These are phyloP conservation scores for Apodospora peruviana DNA, from an alignment of 495 filamentous ascomycete genomes.

Conservation along the genomic window DNA sequence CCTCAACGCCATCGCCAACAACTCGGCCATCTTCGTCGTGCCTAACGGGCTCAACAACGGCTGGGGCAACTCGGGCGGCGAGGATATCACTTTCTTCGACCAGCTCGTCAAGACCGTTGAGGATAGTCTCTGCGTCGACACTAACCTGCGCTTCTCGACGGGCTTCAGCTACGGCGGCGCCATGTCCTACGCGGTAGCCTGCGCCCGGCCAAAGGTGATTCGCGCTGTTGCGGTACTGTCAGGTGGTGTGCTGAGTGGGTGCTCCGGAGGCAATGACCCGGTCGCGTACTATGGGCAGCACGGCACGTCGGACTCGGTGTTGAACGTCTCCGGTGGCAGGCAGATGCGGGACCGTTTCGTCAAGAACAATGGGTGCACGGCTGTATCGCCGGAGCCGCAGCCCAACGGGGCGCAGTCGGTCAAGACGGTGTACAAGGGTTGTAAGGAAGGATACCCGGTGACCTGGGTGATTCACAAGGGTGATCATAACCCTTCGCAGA, in stretches of 20 bases:
- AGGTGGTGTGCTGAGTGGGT: constrained; percentile 27
- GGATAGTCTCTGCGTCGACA: constrained; percentile 39
- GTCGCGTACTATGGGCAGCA: constrained; percentile 43
- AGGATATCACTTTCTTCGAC: constrained; percentile 39
- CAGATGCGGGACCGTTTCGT: constrained; percentile 34
- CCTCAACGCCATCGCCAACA: constrained; percentile 29
- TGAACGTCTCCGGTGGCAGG: constrained; percentile 30
- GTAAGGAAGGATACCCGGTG: constrained; percentile 24
- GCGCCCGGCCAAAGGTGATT: constrained; percentile 32
- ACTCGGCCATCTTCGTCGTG: constrained; percentile 38
- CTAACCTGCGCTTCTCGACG: constrained; percentile 38
- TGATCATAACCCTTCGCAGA: constrained; percentile 24
- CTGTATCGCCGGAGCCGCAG: constrained; percentile 12
- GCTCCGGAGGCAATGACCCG: constrained; percentile 35
- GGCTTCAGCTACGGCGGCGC: constrained; percentile 48
- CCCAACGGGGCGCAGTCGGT: constrained; percentile 5
- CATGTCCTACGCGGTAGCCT: constrained; percentile 44
- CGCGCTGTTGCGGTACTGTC: constrained; percentile 42
- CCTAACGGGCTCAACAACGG: constrained; percentile 43
- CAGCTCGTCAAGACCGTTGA: constrained; percentile 32
- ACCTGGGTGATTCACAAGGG: constrained; percentile 23
- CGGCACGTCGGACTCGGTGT: constrained; percentile 33
- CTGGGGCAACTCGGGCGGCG: constrained; percentile 39
- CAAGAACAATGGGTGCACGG: constrained; percentile 33
- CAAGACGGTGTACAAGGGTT: constrained; percentile 29